Conservation (phyloP, 1,139 yeast genomes). For the Neolecta irregularis region DNA sequence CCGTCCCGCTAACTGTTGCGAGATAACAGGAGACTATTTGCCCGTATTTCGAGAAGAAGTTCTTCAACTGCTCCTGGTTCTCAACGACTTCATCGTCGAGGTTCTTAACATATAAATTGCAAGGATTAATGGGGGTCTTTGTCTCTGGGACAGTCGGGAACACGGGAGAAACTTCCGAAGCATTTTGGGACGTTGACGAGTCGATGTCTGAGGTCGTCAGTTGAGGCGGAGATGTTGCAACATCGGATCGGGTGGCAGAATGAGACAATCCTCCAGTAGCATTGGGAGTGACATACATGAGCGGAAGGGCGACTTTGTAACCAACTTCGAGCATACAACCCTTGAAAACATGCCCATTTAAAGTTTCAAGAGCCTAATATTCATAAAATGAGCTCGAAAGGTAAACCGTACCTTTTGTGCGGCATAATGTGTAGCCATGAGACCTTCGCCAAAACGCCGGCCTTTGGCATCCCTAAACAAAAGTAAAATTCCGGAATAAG, state of each 20-base stretch:
- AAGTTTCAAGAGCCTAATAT: slow-evolving; percentile 4
- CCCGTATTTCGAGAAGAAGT: slow-evolving; percentile 12
- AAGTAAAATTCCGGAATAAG: too few relatives aligned
- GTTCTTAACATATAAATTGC: slow-evolving; percentile 14
- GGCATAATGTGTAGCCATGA: slow-evolving; percentile 2
- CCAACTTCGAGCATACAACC: slow-evolving; percentile 4
- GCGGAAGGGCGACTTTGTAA: slow-evolving; percentile 1
- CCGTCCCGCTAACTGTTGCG: slow-evolving; percentile 9
- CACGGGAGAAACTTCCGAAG: slow-evolving; percentile 1
- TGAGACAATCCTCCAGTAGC: too few relatives aligned
- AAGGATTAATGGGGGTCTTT: slow-evolving; percentile 10
- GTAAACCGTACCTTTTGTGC: not conserved
- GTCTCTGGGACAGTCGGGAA: slow-evolving; percentile 2
- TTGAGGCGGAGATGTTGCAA: slow-evolving; percentile 1
- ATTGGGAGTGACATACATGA: too few relatives aligned
- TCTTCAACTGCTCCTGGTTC: slow-evolving; percentile 9
- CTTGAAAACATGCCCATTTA: slow-evolving; percentile 1
- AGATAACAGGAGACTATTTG: slow-evolving; percentile 11
- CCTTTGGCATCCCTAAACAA: slow-evolving; percentile 2
- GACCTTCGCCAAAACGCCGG: slow-evolving; percentile 1
- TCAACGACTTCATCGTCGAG: slow-evolving; percentile 12
- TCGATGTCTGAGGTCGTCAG: not conserved
- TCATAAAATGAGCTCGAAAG: not conserved
- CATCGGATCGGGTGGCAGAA: too few relatives aligned
- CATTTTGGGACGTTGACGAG: not conserved